These are phyloP conservation scores for Alternaria viburni DNA, from an alignment of 2,329 filamentous ascomycete genomes.

Conservation along the genomic window DNA sequence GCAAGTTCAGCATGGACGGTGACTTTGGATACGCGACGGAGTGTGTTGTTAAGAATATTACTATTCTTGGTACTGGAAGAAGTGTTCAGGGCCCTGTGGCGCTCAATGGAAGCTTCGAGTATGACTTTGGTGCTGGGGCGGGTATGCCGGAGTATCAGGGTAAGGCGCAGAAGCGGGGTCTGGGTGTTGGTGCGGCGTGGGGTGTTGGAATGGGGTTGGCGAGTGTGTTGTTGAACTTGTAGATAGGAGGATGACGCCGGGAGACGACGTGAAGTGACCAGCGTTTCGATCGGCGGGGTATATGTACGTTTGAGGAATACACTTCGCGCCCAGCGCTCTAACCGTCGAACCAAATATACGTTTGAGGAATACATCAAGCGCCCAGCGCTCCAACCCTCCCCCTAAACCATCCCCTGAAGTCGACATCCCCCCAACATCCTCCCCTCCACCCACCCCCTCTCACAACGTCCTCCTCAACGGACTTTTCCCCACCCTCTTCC, in stretches of 20 bases:
- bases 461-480: neutral
- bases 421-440: neutral
- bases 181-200: neutral
- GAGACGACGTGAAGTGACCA: neutral
- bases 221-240: slow-evolving; percentile 1
- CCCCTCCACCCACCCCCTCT: neutral
- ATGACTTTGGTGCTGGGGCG: neutral
- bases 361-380: neutral
- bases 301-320: neutral
- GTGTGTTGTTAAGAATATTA: slow-evolving; percentile 34
- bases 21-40: slow-evolving; percentile 58
- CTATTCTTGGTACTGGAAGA: slow-evolving; percentile 52
- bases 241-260: neutral
- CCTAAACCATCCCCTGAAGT: neutral
- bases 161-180: neutral
- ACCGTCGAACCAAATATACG: rapidly evolving
- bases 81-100: slow-evolving; percentile 58
- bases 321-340: neutral
- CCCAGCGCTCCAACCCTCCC: neutral
- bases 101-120: slow-evolving; percentile 21
- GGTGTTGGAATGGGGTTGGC: neutral
- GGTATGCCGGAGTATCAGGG: neutral
- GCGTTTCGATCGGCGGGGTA: neutral
- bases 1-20: slow-evolving; percentile 60
- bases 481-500: neutral